These are phyloP conservation scores for Nigrospora sphaerica DNA, from an alignment of 2,329 filamentous ascomycete genomes.

Conservation along the genomic window DNA sequence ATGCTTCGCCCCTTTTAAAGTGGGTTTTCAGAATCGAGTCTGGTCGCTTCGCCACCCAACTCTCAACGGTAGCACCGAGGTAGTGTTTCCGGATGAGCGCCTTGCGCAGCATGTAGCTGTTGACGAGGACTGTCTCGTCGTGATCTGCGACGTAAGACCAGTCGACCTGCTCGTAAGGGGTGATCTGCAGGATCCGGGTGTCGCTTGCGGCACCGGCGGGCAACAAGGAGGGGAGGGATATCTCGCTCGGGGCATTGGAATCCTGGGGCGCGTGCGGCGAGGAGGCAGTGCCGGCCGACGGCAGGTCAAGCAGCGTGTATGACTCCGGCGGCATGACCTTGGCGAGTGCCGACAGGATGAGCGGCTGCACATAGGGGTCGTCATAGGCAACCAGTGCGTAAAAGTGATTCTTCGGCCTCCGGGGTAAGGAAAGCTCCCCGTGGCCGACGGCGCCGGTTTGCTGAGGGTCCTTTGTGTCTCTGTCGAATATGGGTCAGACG, in stretches of 20 bases:
- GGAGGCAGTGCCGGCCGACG: conserved; percentile 11
- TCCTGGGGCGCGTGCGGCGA: conserved; percentile 4
- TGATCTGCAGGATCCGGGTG: conserved; percentile 64
- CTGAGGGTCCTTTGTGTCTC: too few species aligned
- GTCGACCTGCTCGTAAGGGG: conserved; percentile 79
- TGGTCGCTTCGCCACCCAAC: conserved; percentile 82
- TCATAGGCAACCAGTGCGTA: conserved; percentile 79
- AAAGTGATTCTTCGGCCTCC: conserved; percentile 31
- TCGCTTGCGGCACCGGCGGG: conserved; percentile 25
- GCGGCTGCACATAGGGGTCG: conserved; percentile 80
- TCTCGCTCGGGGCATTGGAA: conserved; percentile 15
- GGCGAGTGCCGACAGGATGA: conserved; percentile 68
- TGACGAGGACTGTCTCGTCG: conserved; percentile 59
- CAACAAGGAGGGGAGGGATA: conserved; percentile 28
- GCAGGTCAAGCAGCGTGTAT: conserved; percentile 48
- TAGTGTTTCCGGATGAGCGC: conserved; percentile 96
- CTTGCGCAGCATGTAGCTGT: conserved; percentile 93
- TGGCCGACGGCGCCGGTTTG: too few species aligned
- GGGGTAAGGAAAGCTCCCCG: conserved; percentile 5
- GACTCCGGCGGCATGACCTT: conserved; percentile 47
- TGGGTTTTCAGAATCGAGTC: conserved; percentile 59
- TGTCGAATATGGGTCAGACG: too few species aligned
- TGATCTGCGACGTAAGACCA: conserved; percentile 67
- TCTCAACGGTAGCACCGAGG: conserved; percentile 72
- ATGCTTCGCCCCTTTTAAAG: conserved; percentile 72